Evolutionary conservation across 2,329 filamentous ascomycete species (phyloP).

Genomic region (Cercospora beticola): DNA sequence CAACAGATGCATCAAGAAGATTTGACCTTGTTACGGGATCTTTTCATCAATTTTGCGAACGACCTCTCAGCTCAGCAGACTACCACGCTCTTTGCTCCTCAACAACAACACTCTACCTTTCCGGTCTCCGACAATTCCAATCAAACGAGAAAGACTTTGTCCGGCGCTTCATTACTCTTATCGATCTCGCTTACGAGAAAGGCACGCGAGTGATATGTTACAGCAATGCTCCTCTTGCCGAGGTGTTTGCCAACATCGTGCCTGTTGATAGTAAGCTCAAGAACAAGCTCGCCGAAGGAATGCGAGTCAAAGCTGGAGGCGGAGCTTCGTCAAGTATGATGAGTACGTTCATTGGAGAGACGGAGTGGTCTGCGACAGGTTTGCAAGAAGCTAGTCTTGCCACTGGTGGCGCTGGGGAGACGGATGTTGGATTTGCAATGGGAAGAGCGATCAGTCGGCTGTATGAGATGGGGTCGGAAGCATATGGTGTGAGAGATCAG

Average conservation of each 20-base stretch:
- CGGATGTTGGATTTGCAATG: conserved; percentile 34
- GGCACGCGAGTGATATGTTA: conserved; percentile 63
- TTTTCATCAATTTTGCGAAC: conserved; percentile 64
- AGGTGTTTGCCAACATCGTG: conserved; percentile 31
- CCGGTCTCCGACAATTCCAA: conserved; percentile 24
- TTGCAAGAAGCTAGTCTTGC: conserved; percentile 30
- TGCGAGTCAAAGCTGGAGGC: conserved; percentile 31
- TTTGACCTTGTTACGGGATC: conserved; percentile 48
- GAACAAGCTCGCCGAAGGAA: conserved; percentile 16
- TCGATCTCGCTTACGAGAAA: conserved; percentile 75
- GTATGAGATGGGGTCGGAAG: conserved; percentile 33
- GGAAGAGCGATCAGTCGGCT: conserved; percentile 32
- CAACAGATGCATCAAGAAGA: background rate
- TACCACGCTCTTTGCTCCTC: conserved; percentile 64
- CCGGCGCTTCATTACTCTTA: conserved; percentile 71
- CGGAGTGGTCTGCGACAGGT: conserved; percentile 34
- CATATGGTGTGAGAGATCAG: conserved; percentile 9
- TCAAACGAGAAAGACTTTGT: conserved; percentile 53
- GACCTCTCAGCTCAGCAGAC: conserved; percentile 69
- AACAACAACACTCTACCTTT: conserved; percentile 24
- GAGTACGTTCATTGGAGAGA: conserved; percentile 34
- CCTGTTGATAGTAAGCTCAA: conserved; percentile 20
- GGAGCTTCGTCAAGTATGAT: conserved; percentile 34
- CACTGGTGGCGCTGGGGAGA: conserved; percentile 34
- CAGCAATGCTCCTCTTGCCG: conserved; percentile 26